Base-by-base conservation (phyloP, 2,329 filamentous ascomycete genomes). In the Cordyceps tenuipes region DNA sequence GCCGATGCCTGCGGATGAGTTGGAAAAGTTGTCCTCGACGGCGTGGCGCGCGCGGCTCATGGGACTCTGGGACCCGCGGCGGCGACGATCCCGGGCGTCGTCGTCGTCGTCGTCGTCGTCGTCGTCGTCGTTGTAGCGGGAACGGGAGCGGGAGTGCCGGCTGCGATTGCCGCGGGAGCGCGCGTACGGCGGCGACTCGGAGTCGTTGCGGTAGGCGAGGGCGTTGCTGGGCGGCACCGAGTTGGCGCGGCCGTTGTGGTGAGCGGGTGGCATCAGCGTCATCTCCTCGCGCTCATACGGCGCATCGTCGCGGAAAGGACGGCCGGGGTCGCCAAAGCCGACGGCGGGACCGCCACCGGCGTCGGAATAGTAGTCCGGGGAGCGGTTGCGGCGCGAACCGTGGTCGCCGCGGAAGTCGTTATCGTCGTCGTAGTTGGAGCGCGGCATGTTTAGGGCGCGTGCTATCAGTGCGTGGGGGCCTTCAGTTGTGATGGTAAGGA, bases 1-100 rank as follows among this genome's bases (percentile, higher is more conserved):
- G 44, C 80, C 79, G 2, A 83, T 69, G 4, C 81, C 81, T 0
- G 77, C 72, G 2, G 72, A 71, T 5, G 78, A 78, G 56, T 76
- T 73, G 43, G 76, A 77, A 64, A 83, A 82, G 51, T 75, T 77
- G 61, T 75, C 71, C 49, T 77, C 71, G 48, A 81, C 68, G 13
- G 73, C 73, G 36, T 73, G 63, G 36, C 74, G 73, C 6, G 76
- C 75, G 62, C 76, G 75, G 51, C 68, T 68, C 5, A 77, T 59
- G 7, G 78, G 75, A 41, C 71, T 73, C 10, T 31, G 36, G 12
- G 44, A 44, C 29, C 47, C 52, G 19, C 53, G 44, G 55, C 51
- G 44, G 54, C 51, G 43, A 29, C 57, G 48, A 58, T 57, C 47
- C 9, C 56, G 55, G 10, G 49, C 44, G 7, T 39, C 49, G 57